phyloP scores from a whole-genome alignment of 116 monocot species.

The Papilionanthe hybrid region DNA sequence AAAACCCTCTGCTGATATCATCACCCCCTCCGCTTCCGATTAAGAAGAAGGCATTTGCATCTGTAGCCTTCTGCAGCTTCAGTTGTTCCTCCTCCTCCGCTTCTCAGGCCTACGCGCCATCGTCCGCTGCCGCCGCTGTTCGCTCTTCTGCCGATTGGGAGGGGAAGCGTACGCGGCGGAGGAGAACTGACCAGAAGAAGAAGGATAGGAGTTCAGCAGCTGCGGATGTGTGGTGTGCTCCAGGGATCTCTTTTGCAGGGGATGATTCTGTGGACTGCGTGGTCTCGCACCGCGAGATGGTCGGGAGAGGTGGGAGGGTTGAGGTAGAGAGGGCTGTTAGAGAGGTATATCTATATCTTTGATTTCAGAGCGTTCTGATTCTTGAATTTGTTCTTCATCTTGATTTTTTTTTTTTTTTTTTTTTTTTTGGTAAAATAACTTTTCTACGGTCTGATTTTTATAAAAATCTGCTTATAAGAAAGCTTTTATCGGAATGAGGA shows the following conservation, averaged over 20 bases:
- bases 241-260: slow-evolving; percentile 1
- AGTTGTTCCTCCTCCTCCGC: slow-evolving; percentile 19
- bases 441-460: background rate
- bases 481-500: background rate
- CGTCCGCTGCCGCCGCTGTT: slow-evolving; percentile 9
- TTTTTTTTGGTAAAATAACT: background rate
- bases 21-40: background rate
- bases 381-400: background rate
- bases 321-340: background rate
- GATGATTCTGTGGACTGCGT: slow-evolving; percentile 11
- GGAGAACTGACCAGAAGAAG: slow-evolving; percentile 6
- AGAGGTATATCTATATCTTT: background rate
- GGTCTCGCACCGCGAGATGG: slow-evolving; percentile 3
- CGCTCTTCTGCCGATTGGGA: slow-evolving; percentile 7
- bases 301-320: background rate
- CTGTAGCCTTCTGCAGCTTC: slow-evolving; percentile 16
- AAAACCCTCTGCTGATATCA: slow-evolving; percentile 6
- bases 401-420: too few relatives aligned
- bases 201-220: slow-evolving; percentile 1
- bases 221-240: slow-evolving; percentile 7
- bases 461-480: background rate
- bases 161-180: background rate
- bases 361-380: background rate
- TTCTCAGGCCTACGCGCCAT: slow-evolving; percentile 8
- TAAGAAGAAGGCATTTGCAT: slow-evolving; percentile 12